Conservation (phyloP, 108 stramenopile genomes). For the Cyclostephanos tholiformis region DNA sequence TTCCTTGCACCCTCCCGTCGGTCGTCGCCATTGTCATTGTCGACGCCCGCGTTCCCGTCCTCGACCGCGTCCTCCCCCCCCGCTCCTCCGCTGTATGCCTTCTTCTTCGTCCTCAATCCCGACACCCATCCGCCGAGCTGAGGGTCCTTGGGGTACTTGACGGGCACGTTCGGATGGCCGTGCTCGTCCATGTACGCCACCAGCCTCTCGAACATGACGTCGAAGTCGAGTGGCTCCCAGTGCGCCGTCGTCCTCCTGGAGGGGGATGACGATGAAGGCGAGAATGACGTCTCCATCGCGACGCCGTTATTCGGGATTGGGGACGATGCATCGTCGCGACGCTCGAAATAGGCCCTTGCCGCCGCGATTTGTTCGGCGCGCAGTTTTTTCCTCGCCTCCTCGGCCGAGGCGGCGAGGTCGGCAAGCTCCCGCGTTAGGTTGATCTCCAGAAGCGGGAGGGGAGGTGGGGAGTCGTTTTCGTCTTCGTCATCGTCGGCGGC, state of each 20-base stretch:
- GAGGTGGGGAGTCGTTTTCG: not conserved
- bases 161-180: conserved; percentile 33
- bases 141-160: conserved; percentile 46
- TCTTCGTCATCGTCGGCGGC: too few species aligned
- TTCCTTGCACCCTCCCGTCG: not conserved
- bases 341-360: not conserved
- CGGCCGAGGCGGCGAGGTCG: conserved; percentile 7
- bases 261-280: not conserved
- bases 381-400: not conserved
- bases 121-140: conserved; percentile 57
- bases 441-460: conserved; percentile 1
- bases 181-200: conserved; percentile 41
- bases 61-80: not conserved
- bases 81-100: not conserved
- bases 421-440: not conserved
- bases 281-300: not conserved
- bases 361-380: not conserved
- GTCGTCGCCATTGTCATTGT: not conserved
- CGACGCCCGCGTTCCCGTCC: not conserved
- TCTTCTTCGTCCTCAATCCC: conserved; percentile 14
- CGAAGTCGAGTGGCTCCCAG: conserved; percentile 18
- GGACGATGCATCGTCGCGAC: not conserved
- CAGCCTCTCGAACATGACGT: conserved; percentile 42
- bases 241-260: not conserved
- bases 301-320: not conserved